phyloP scores from a whole-genome alignment of 116 monocot genomes.

The Phalaenopsis hybrid region DNA sequence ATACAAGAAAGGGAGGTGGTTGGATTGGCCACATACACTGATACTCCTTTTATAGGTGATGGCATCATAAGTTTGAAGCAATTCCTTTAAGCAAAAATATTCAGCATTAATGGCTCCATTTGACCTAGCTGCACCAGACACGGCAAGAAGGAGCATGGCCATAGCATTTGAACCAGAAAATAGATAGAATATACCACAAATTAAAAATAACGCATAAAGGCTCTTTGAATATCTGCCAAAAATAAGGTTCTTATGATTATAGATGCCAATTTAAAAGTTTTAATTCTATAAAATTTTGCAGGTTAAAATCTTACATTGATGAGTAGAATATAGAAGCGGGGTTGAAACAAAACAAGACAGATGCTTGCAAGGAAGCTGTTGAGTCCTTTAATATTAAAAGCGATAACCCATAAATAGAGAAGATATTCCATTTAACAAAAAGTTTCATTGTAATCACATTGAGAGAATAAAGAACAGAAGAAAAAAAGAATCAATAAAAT shows the following conservation, averaged over 20 bases:
- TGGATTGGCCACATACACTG: slow-evolving; percentile 20
- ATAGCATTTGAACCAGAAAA: slow-evolving; percentile 57
- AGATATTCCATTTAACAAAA: background rate
- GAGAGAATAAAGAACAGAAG: background rate
- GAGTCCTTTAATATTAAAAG: slow-evolving; percentile 56
- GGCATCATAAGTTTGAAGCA: slow-evolving; percentile 41
- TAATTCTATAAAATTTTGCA: background rate
- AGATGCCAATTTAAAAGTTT: background rate
- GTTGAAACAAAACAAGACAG: slow-evolving; percentile 81
- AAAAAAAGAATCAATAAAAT: background rate
- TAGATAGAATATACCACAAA: slow-evolving; percentile 74
- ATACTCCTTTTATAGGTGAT: slow-evolving; percentile 35
- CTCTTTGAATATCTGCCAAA: slow-evolving; percentile 85
- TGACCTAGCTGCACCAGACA: slow-evolving; percentile 75
- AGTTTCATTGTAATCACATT: background rate
- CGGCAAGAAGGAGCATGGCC: slow-evolving; percentile 58
- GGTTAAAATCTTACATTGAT: slow-evolving; percentile 50
- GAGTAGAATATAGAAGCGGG: slow-evolving; percentile 96
- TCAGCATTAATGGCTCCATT: slow-evolving; percentile 95
- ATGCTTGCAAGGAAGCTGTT: slow-evolving; percentile 40
- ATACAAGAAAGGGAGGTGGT: too few species aligned
- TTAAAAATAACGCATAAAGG: slow-evolving; percentile 75
- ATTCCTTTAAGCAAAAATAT: slow-evolving; percentile 68
- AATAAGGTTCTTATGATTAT: background rate
- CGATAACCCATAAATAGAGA: slow-evolving; percentile 51